Conservation (phyloP, 2,329 filamentous ascomycete genomes). For the Cladophialophora immunda region DNA sequence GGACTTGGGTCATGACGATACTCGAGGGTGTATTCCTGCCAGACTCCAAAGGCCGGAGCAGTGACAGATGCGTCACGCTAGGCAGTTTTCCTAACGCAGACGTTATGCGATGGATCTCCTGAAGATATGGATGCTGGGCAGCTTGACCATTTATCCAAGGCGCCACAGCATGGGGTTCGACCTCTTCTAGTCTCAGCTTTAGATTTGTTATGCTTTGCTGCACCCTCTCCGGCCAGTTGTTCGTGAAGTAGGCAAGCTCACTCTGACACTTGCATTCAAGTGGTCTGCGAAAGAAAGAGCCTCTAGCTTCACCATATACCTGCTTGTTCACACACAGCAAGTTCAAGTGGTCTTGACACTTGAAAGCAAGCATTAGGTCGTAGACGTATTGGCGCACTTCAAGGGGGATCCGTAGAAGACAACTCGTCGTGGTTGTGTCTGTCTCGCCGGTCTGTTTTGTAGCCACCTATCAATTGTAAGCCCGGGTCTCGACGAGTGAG, state of each 20-base stretch:
- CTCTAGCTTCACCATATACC: conserved; percentile 30
- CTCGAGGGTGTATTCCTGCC: conserved; percentile 21
- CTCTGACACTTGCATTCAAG: conserved; percentile 28
- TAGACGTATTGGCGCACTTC: conserved; percentile 34
- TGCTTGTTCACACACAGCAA: conserved; percentile 30
- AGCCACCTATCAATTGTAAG: neutral
- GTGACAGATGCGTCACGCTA: conserved; percentile 16
- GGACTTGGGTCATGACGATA: conserved; percentile 23
- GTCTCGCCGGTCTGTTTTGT: neutral
- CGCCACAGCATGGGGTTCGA: conserved; percentile 18
- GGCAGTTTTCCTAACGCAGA: conserved; percentile 26
- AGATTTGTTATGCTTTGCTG: conserved; percentile 26
- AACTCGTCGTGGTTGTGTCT: neutral
- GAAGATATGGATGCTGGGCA: conserved; percentile 28
- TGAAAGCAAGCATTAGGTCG: conserved; percentile 23
- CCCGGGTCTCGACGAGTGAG: neutral
- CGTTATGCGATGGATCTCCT: conserved; percentile 31
- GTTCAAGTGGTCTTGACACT: conserved; percentile 23
- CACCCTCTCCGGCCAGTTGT: conserved; percentile 7
- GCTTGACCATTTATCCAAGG: conserved; percentile 8
- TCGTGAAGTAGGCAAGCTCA: conserved; percentile 26
- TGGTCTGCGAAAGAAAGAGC: conserved; percentile 30
- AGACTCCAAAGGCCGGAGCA: conserved; percentile 16
- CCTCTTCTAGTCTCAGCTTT: conserved; percentile 25
- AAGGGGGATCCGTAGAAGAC: conserved; percentile 29